Base-by-base conservation (phyloP, 768 basidiomycete species). In the Fistulinella prunicolor region DNA sequence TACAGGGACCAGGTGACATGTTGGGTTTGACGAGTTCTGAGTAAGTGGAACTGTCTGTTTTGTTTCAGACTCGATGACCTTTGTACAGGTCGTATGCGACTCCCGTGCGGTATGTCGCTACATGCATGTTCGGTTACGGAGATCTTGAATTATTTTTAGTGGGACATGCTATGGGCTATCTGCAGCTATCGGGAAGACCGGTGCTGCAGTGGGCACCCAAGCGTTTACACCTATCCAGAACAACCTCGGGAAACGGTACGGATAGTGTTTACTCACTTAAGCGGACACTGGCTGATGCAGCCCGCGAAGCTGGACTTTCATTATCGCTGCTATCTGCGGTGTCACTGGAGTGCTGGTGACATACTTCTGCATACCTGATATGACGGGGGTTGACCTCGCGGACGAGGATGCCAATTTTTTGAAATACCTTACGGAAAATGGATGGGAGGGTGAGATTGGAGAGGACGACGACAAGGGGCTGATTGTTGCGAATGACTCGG, bases 131-230 rank as follows among this genome's bases (percentile, higher is more conserved):
- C 10, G 3, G 20, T 45, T 28, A 3, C 20, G 26, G 17, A 30
- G 19, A 29, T 38, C 20, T 49, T 29, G 44, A 34, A 20, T 32
- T 28, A 4, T 26, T 43, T 46, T 50, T 46, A 77, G 82, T 38
- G 86, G 85, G 3, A 83, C 85, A 9, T 83, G 80, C 61, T 87
- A 86, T 51, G 85, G 85, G 2, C 58, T 86, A 32, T 80, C 80
- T 22, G 84, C 84, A 8, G 83, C 83, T 0, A 66, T 86, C 7
- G 83, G 84, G 9, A 86, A 86, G 58, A 71, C 82, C 3, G 86
- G 86, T 5, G 87, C 86, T 17, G 85, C 82, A n/a, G 49, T 85
- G 42, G 84, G 85, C 9, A 83, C 81, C 0, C 83, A 86, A 57
- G 81, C 76, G 1, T 85, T 85, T 61, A 84, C 82, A 3, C 84